These are phyloP conservation scores for Chrysochromulina parva DNA, from an alignment of 78 protist species.

Conservation along the genomic window DNA sequence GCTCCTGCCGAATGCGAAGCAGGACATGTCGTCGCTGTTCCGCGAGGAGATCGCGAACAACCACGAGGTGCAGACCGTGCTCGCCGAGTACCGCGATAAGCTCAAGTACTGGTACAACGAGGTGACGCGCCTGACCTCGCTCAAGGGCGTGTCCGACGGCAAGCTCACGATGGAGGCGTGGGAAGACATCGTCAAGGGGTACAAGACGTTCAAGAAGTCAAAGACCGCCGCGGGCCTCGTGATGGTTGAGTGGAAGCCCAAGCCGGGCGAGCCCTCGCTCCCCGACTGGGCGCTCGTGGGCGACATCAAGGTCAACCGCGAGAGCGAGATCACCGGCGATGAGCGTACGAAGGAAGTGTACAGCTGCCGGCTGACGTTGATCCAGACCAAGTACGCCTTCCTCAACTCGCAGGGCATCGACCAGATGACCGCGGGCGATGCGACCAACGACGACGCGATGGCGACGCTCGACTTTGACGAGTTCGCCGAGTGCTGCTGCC, in stretches of 20 bases:
- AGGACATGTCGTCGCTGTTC: not conserved
- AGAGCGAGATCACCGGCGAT: no score
- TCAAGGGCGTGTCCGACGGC: not conserved
- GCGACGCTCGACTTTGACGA: not conserved
- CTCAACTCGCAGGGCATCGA: not conserved
- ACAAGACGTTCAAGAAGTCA: no score
- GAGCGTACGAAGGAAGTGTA: not conserved
- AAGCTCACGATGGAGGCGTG: not conserved
- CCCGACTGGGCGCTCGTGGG: not conserved
- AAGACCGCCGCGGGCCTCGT: no score
- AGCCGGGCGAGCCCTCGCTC: not conserved
- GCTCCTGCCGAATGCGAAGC: not conserved
- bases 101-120: not conserved
- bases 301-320: no score
- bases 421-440: not conserved
- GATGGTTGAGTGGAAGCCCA: no score
- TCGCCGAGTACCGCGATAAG: not conserved
- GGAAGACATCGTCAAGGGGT: not conserved
- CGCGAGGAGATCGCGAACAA: not conserved
- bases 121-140: not conserved
- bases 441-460: not conserved
- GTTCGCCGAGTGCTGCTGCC: not conserved
- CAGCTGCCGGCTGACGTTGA: not conserved
- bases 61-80: not conserved
- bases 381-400: not conserved